These are phyloP conservation scores for Pichia heedii DNA, from an alignment of 805 yeast species.

Conservation along the genomic window DNA sequence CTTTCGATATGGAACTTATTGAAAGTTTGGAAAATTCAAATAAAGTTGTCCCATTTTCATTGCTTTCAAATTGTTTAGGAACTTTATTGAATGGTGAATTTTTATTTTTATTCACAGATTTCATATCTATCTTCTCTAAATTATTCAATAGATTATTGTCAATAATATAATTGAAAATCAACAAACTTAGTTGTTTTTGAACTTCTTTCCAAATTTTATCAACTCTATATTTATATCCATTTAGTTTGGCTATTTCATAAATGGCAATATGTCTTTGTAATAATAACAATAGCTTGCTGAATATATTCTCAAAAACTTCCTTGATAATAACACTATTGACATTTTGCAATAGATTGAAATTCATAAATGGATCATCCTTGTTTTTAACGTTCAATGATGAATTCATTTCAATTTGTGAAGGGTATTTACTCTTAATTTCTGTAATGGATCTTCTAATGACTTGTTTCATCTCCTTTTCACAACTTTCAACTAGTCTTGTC, in stretches of 20 bases:
- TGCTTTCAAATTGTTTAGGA: conserved; percentile 16
- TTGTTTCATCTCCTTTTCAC: conserved; percentile 54
- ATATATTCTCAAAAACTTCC: conserved; percentile 66
- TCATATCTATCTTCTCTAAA: conserved; percentile 14
- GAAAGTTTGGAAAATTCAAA: conserved; percentile 29
- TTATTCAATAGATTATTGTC: conserved; percentile 25
- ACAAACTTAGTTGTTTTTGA: conserved; percentile 31
- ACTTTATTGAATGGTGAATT: conserved; percentile 18
- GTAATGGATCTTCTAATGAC: conserved; percentile 54
- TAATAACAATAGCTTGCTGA: conserved; percentile 50
- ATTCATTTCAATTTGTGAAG: conserved; percentile 22
- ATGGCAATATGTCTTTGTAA: conserved; percentile 65
- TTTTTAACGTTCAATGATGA: conserved; percentile 10
- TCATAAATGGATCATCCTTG: conserved; percentile 24
- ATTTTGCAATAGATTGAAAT: conserved; percentile 31
- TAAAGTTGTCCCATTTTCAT: conserved; percentile 17
- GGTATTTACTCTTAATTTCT: conserved; percentile 51
- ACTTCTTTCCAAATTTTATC: conserved; percentile 36
- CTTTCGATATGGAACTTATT: conserved; percentile 20
- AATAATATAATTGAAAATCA: conserved; percentile 31
- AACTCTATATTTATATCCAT: conserved; percentile 17
- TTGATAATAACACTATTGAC: conserved; percentile 39
- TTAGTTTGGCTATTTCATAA: conserved; percentile 39
- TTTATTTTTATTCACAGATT: conserved; percentile 8
- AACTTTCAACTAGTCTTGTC: conserved; percentile 43